Conservation (phyloP, 2,329 filamentous ascomycete genomes). For the Nigrospora osmanthi region DNA sequence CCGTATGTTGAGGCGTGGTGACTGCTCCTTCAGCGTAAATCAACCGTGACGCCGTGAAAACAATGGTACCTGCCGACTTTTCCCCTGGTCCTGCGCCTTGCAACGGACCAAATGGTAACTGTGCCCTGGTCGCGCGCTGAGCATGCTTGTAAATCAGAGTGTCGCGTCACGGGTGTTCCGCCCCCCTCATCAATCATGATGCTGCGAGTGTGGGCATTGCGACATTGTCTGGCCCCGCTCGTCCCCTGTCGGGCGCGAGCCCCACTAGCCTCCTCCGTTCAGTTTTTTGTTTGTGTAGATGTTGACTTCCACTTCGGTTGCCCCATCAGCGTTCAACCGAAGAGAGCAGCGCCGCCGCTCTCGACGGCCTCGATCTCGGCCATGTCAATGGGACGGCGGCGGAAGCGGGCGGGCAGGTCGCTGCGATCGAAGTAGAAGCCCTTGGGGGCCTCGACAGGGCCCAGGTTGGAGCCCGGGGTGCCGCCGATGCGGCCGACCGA, state of each 20-base stretch:
- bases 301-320: background rate
- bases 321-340: constrained; percentile 27
- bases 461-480: constrained; percentile 60
- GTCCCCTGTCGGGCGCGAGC: background rate
- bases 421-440: constrained; percentile 84
- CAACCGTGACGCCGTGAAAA: background rate
- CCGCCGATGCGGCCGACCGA: constrained; percentile 49
- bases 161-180: too few relatives aligned
- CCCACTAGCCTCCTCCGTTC: background rate
- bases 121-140: too few relatives aligned
- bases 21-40: too few relatives aligned
- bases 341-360: constrained; percentile 70
- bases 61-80: too few relatives aligned
- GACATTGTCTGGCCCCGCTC: too few relatives aligned
- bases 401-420: constrained; percentile 81
- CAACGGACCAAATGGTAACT: too few relatives aligned
- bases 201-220: too few relatives aligned
- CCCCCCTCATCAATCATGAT: too few relatives aligned
- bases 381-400: constrained; percentile 61
- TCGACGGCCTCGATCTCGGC: constrained; percentile 94
- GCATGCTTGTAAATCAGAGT: too few relatives aligned
- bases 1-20: too few relatives aligned
- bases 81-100: too few relatives aligned
- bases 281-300: background rate
- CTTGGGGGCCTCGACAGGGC: constrained; percentile 59